A percentile compares a stretch with the other conserved stretches of the same genome.
Evolutionary conservation across 2,329 filamentous ascomycete species (phyloP).

Genomic region (Talaromyces sp.): DNA sequence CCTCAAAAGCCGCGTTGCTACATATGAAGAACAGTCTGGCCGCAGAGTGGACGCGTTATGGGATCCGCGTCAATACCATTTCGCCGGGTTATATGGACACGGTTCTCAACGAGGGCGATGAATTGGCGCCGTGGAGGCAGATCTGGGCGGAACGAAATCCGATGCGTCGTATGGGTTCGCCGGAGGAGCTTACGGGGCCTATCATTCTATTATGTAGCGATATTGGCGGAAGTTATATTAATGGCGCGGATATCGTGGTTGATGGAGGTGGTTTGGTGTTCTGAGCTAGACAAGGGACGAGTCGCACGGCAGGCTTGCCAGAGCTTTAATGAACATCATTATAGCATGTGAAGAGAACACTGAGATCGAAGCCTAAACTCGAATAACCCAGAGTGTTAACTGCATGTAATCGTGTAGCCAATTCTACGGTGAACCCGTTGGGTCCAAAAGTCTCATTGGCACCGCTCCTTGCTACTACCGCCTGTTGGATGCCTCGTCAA

Average conservation of each 20-base stretch:
- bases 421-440: neutral
- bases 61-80: constrained; percentile 68
- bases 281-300: neutral
- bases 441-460: neutral
- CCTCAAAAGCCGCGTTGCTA: constrained; percentile 65
- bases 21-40: constrained; percentile 63
- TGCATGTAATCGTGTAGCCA: neutral
- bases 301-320: neutral
- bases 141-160: constrained; percentile 61
- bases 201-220: constrained; percentile 59
- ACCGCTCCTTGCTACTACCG: neutral
- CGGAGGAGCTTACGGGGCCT: constrained; percentile 61
- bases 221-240: constrained; percentile 64
- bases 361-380: neutral
- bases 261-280: constrained; percentile 44
- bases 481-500: neutral
- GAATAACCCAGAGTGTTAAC: neutral
- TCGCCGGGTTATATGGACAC: constrained; percentile 77
- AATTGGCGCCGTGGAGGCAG: constrained; percentile 51
- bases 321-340: neutral
- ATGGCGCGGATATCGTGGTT: constrained; percentile 62
- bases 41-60: constrained; percentile 68
- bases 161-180: constrained; percentile 62
- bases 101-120: constrained; percentile 65
- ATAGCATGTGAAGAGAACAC: neutral